phyloP scores from a whole-genome alignment of 805 yeast genomes.

The Blastobotrys americana region DNA sequence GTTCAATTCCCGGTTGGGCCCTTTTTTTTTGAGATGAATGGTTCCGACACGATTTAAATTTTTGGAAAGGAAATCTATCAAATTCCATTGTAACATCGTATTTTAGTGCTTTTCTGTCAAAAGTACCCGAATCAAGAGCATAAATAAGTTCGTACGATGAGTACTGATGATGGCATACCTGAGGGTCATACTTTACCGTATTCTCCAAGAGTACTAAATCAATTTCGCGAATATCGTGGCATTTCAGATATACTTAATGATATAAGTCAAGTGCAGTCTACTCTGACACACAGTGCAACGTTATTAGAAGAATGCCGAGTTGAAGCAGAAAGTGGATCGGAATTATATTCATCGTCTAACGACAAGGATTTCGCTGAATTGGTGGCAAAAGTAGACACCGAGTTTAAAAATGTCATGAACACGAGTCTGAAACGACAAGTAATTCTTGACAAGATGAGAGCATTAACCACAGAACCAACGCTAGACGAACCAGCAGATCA shows the following conservation, averaged over 20 bases:
- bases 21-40: too few species aligned
- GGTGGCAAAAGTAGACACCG: background rate
- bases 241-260: background rate
- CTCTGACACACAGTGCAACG: background rate
- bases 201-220: background rate
- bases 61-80: too few species aligned
- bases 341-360: background rate
- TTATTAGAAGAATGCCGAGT: constrained; percentile 1
- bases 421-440: background rate
- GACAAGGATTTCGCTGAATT: background rate
- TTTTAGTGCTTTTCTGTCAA: too few species aligned
- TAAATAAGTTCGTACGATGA: too few species aligned
- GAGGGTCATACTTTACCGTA: background rate
- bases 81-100: too few species aligned
- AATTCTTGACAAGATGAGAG: background rate
- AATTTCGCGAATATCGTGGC: background rate
- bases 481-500: background rate
- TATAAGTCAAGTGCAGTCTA: background rate
- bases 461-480: background rate
- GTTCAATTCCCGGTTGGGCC: constrained; percentile 35
- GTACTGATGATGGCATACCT: too few species aligned
- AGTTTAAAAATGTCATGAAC: constrained; percentile 4
- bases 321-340: constrained; percentile 1
- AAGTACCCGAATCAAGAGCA: too few species aligned
- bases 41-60: too few species aligned